phyloP scores from a whole-genome alignment of 306 rosid species.

The Vigna unguiculata region DNA sequence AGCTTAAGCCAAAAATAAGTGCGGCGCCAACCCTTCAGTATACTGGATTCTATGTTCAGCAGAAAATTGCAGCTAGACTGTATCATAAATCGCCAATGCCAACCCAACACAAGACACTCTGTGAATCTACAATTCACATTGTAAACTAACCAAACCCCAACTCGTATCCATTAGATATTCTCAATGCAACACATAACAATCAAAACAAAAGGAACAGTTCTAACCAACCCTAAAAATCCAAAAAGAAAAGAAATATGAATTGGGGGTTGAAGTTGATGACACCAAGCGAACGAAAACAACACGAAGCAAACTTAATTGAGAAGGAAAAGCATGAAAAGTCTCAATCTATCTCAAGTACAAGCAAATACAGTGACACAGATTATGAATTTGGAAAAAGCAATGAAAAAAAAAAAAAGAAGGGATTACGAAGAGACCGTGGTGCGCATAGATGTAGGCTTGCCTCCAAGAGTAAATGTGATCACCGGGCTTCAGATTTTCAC shows the following conservation, averaged over 20 bases:
- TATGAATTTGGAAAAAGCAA: background rate
- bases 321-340: background rate
- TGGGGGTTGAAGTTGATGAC: background rate
- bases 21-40: background rate
- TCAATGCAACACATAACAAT: background rate
- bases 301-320: background rate
- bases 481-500: conserved; percentile 67
- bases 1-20: conserved; percentile 5
- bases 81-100: conserved; percentile 2
- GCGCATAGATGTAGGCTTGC: conserved; percentile 73
- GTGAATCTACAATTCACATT: background rate
- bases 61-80: conserved; percentile 1
- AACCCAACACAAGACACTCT: background rate
- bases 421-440: conserved; percentile 65
- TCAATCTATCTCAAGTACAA: background rate
- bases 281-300: background rate
- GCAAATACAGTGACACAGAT: conserved; percentile 2
- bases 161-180: background rate
- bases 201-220: background rate
- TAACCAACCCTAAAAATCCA: background rate
- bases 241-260: background rate
- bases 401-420: background rate
- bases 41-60: background rate
- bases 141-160: background rate
- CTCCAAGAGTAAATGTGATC: conserved; percentile 96